phyloP scores from a whole-genome alignment of 192 early-diverging fungal genomes.

The Entomortierella chlamydospora region DNA sequence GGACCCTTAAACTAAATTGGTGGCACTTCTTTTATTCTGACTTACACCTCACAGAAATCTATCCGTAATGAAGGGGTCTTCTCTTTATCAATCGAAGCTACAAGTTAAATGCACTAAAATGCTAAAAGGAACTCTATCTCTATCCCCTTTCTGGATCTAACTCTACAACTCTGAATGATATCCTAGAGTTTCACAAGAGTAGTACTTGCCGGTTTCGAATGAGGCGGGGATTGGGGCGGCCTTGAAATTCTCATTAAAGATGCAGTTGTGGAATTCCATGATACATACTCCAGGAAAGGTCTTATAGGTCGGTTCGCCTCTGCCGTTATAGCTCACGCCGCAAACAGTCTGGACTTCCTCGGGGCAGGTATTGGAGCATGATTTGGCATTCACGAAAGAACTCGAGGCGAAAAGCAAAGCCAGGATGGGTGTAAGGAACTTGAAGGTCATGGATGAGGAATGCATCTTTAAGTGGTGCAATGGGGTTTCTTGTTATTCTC shows the following conservation, averaged over 20 bases:
- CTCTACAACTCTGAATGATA: not conserved
- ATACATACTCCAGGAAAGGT: not conserved
- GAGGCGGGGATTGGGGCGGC: not conserved
- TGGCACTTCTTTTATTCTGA: no score
- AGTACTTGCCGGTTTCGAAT: not conserved
- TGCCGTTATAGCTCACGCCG: slow-evolving; percentile 2
- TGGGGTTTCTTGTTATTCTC: no score
- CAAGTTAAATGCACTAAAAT: no score
- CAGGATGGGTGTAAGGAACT: not conserved
- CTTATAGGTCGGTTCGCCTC: not conserved
- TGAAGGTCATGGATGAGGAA: not conserved
- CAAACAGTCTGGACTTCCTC: slow-evolving; percentile 2
- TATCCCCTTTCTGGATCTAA: no score
- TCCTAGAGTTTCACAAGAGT: not conserved
- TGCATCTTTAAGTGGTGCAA: no score
- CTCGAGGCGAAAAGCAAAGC: not conserved
- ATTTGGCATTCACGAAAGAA: not conserved
- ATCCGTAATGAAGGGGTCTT: no score
- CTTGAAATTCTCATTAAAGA: not conserved
- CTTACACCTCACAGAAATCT: no score
- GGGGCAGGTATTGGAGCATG: not conserved
- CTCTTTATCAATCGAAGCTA: no score
- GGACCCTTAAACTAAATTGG: no score
- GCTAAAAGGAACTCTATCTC: no score
- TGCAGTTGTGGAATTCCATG: not conserved